phyloP scores from a whole-genome alignment of 23 red algal species.

The Gracilaria caudata region DNA sequence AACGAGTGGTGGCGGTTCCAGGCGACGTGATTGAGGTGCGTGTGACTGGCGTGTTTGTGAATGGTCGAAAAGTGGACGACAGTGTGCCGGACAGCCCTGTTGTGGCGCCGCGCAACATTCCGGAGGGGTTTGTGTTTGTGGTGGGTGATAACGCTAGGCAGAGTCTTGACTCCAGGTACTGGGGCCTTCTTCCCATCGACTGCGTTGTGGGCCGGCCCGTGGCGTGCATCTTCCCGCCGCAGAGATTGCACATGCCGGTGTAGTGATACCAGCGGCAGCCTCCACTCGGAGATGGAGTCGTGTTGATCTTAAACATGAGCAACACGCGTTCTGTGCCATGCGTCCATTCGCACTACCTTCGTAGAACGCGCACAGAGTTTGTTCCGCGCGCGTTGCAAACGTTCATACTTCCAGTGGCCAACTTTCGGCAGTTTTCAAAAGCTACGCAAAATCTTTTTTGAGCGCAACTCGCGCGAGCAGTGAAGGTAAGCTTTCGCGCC shows the following conservation, averaged over 20 bases:
- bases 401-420: too few species aligned
- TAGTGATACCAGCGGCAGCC: slow-evolving; percentile 7
- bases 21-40: slow-evolving; percentile 79
- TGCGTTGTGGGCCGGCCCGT: slow-evolving; percentile 86
- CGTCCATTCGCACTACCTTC: too few species aligned
- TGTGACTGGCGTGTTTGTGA: slow-evolving; percentile 71
- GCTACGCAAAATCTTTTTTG: background rate
- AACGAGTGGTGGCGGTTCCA: slow-evolving; percentile 80
- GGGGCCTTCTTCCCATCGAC: slow-evolving; percentile 76
- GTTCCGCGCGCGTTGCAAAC: too few species aligned
- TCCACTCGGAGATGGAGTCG: too few species aligned
- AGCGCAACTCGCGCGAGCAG: background rate
- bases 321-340: too few species aligned
- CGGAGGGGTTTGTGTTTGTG: slow-evolving; percentile 72
- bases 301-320: too few species aligned
- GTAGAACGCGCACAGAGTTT: too few species aligned
- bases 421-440: background rate
- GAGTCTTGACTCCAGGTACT: slow-evolving; percentile 79
- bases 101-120: slow-evolving; percentile 42
- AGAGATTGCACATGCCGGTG: slow-evolving; percentile 33
- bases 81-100: slow-evolving; percentile 46
- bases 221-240: slow-evolving; percentile 77
- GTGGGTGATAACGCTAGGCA: slow-evolving; percentile 83
- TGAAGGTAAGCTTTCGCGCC: slow-evolving; percentile 20
- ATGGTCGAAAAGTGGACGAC: slow-evolving; percentile 58